phyloP scores from a whole-genome alignment of 345 rosid genomes.

The Salix udensis region DNA sequence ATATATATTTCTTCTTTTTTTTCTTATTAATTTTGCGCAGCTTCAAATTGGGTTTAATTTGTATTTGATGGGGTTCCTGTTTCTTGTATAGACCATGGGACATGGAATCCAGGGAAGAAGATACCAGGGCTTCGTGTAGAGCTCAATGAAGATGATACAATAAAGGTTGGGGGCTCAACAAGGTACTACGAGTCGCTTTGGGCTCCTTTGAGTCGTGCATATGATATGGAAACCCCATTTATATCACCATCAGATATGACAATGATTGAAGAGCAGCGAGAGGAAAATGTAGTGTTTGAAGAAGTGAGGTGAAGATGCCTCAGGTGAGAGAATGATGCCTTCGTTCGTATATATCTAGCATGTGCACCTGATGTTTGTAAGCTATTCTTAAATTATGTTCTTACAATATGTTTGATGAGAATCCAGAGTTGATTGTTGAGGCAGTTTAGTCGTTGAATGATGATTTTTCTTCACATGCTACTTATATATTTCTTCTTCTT shows the following conservation, averaged over 20 bases:
- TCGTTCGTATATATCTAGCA: background rate
- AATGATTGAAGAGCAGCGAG: slow-evolving; percentile 32
- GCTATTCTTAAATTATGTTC: background rate
- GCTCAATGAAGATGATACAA: slow-evolving; percentile 66
- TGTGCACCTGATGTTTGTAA: background rate
- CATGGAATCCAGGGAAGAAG: slow-evolving; percentile 76
- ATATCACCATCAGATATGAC: slow-evolving; percentile 37
- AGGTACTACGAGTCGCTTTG: slow-evolving; percentile 76
- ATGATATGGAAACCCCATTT: slow-evolving; percentile 51
- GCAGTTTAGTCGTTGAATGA: background rate
- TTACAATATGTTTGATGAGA: background rate
- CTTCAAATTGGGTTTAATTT: background rate
- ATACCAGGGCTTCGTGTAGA: slow-evolving; percentile 58
- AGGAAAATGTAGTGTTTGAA: slow-evolving; percentile 25
- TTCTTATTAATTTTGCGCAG: background rate
- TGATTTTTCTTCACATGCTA: slow-evolving; percentile 4
- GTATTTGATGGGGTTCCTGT: slow-evolving; percentile 14
- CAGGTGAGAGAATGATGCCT: slow-evolving; percentile 31
- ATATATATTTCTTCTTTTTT: background rate
- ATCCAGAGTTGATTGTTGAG: background rate
- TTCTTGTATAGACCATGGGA: slow-evolving; percentile 69
- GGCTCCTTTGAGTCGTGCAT: slow-evolving; percentile 67
- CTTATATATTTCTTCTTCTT: background rate
- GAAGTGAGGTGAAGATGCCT: slow-evolving; percentile 17
- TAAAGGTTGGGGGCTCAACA: slow-evolving; percentile 76